A percentile compares a stretch with the other conserved stretches of the same genome.
Conservation (phyloP, 2,329 filamentous ascomycete species). For the Colletotrichum neosansevieriae region DNA sequence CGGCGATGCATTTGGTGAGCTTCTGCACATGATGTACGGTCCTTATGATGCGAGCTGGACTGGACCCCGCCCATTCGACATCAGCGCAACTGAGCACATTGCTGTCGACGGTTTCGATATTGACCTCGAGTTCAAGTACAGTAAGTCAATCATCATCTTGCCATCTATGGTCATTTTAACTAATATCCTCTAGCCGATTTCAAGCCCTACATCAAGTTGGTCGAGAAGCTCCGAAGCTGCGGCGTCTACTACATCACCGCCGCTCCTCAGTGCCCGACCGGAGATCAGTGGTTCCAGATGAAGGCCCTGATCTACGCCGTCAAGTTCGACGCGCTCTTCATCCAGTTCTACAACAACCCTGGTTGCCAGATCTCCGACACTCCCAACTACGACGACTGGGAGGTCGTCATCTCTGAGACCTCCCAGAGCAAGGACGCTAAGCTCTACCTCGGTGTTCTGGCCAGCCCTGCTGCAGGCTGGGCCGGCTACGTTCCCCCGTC, state of each 20-base stretch:
- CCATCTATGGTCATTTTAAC: neutral
- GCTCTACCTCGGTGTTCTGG: slow-evolving; percentile 60
- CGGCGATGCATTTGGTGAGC: slow-evolving; percentile 52
- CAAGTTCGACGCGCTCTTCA: slow-evolving; percentile 57
- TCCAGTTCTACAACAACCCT: slow-evolving; percentile 64
- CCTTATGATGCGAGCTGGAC: slow-evolving; percentile 48
- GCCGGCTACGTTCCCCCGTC: slow-evolving; percentile 52
- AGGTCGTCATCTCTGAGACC: slow-evolving; percentile 48
- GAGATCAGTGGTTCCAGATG: slow-evolving; percentile 47
- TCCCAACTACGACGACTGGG: slow-evolving; percentile 59
- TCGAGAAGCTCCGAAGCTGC: slow-evolving; percentile 50
- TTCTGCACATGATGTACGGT: slow-evolving; percentile 55
- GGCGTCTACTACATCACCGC: slow-evolving; percentile 53
- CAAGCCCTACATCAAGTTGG: slow-evolving; percentile 53
- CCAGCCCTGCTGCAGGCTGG: slow-evolving; percentile 45
- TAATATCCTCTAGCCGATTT: slow-evolving; percentile 45
- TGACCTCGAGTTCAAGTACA: slow-evolving; percentile 52
- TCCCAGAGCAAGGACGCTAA: slow-evolving; percentile 55
- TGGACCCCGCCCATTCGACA: slow-evolving; percentile 56
- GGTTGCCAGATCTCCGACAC: slow-evolving; percentile 50
- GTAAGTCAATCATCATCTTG: slow-evolving; percentile 43
- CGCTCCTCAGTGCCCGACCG: slow-evolving; percentile 58
- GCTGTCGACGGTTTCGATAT: slow-evolving; percentile 58
- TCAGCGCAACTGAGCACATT: slow-evolving; percentile 43
- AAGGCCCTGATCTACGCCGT: slow-evolving; percentile 54